A percentile compares a stretch with the other conserved stretches of the same genome.
phyloP scores from a whole-genome alignment of 2,329 filamentous ascomycete genomes.

The Xylogone sp. region DNA sequence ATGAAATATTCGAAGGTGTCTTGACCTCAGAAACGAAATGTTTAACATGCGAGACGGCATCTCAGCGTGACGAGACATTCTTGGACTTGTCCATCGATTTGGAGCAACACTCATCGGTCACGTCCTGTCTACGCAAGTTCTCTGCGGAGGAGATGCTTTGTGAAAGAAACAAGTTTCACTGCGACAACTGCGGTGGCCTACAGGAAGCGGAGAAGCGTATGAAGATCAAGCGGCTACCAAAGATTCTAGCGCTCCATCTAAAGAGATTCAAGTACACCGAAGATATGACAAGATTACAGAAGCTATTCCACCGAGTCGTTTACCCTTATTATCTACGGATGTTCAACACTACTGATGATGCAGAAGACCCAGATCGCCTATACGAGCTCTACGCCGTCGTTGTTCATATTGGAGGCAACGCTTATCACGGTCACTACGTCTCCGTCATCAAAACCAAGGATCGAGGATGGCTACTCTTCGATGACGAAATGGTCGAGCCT shows the following conservation, averaged over 20 bases:
- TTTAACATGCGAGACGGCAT: constrained; percentile 92
- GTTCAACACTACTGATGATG: constrained; percentile 96
- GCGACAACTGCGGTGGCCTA: constrained; percentile 91
- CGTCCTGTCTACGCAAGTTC: constrained; percentile 90
- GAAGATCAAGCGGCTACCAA: constrained; percentile 95
- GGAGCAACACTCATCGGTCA: constrained; percentile 92
- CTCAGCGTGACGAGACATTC: constrained; percentile 92
- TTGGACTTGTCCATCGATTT: constrained; percentile 94
- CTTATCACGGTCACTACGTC: constrained; percentile 96
- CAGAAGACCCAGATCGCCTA: constrained; percentile 85
- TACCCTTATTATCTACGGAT: constrained; percentile 95
- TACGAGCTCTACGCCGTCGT: constrained; percentile 98
- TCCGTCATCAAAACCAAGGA: constrained; percentile 97
- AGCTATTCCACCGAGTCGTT: constrained; percentile 93
- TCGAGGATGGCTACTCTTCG: constrained; percentile 91
- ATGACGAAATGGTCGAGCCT: constrained; percentile 97
- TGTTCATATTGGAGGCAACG: constrained; percentile 93
- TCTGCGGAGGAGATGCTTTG: constrained; percentile 98
- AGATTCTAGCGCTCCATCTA: constrained; percentile 85
- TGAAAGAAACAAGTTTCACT: constrained; percentile 98
- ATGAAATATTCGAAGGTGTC: constrained; percentile 93
- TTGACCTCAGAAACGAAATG: constrained; percentile 96
- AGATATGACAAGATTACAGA: constrained; percentile 87
- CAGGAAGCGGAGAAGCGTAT: constrained; percentile 98
- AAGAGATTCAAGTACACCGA: constrained; percentile 99